Conservation (phyloP, 345 rosid genomes). For the Melaleuca quinquenervia region DNA sequence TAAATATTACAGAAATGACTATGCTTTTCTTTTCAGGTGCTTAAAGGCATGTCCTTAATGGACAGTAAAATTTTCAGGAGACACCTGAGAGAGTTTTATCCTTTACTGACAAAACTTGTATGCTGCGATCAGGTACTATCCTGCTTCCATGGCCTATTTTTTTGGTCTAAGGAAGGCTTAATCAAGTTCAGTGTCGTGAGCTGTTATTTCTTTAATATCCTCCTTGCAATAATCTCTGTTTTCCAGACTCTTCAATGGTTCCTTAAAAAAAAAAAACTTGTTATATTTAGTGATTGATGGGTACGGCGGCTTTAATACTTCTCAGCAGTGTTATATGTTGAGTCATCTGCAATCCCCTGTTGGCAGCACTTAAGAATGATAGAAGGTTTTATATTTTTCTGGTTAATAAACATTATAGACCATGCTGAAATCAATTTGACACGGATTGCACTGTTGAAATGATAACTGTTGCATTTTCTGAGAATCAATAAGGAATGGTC, state of each 20-base stretch:
- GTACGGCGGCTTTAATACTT: background rate
- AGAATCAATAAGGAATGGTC: background rate
- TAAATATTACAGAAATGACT: background rate
- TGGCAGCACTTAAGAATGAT: background rate
- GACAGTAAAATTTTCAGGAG: conserved; percentile 67
- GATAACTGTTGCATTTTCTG: background rate
- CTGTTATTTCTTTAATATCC: background rate
- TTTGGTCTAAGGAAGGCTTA: background rate
- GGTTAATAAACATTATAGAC: background rate
- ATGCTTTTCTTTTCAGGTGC: background rate
- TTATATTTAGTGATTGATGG: background rate
- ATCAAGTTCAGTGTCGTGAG: background rate
- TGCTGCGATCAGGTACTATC: background rate
- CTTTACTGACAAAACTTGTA: background rate
- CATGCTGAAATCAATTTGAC: background rate
- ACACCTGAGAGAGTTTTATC: conserved; percentile 65
- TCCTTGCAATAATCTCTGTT: background rate
- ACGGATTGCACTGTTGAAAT: background rate
- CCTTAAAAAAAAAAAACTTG: background rate
- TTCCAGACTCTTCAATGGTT: background rate
- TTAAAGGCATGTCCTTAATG: conserved; percentile 93
- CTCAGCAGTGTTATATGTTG: background rate
- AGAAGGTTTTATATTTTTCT: background rate
- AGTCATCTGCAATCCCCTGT: background rate
- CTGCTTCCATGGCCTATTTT: background rate